Base-by-base conservation (phyloP, 2,329 filamentous ascomycete species). In the Diplodia scrobiculata region DNA sequence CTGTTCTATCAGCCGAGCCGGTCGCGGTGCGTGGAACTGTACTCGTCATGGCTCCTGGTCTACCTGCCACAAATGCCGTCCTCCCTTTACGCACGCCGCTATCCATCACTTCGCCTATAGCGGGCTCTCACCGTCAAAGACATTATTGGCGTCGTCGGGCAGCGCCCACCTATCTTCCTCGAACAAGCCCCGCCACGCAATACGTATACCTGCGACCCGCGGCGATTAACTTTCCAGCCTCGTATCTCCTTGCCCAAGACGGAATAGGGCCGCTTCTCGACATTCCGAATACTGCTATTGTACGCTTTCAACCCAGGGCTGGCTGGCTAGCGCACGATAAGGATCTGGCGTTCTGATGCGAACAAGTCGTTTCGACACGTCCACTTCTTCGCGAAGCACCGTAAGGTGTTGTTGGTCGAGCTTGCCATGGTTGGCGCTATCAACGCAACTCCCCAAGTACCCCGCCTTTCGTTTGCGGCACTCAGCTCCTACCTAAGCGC, bases 221-320 rank as follows among this genome's bases (percentile, higher is more conserved):
- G 29, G 41, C 55, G 55, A 62, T 62, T 62, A 50, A 62, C 58
- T 62, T 29, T 62, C 58, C 45, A 36, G 45, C 55, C 45, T 62
- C 45, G 58, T 47, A 50, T 50, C 29, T 47, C 45, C 58, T 62
- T 47, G 19, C 58, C 58, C 5, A 48, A 19, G 19, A 34, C 14
- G n/a, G 41, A 10, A 11, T 48, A 62, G 58, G 27, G 41, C 58
- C 13, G 14, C 45, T 19, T 50, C 45, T 41, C 41, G 58, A 11
- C 58, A n/a, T 62, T 48, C 45, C 58, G 58, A 50, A n/a, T 11
- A 50, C 45, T 50, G 58, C 27, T 32, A 25, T 21, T 47, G 13
- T 36, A 21, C 38, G 41, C 45, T 14, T 50, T 36, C 58, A 50
- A 50, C 7, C 27, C 55, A 27, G 53, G 29, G 13, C 10, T 11